Conservation (phyloP, 768 basidiomycete species). For the Termitomyces sp. region DNA sequence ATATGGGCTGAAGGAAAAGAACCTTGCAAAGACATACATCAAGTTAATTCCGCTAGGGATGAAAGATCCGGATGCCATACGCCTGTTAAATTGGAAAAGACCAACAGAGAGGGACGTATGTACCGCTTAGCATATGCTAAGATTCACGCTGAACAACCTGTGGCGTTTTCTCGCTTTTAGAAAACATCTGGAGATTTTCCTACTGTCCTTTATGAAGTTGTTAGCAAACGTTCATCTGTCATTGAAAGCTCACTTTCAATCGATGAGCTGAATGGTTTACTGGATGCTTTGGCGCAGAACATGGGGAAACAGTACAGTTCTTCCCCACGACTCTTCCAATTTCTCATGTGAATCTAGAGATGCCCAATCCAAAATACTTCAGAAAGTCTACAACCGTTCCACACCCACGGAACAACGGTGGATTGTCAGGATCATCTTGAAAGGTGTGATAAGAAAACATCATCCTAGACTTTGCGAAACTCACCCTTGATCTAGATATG, state of each 20-base stretch:
- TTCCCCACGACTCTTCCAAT: neutral
- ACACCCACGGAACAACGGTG: constrained; percentile 90
- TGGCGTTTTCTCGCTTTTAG: constrained; percentile 28
- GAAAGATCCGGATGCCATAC: constrained; percentile 75
- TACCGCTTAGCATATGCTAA: neutral
- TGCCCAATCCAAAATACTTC: constrained; percentile 67
- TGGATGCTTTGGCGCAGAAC: constrained; percentile 71
- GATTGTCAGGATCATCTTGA: constrained; percentile 94
- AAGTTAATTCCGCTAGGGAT: constrained; percentile 79
- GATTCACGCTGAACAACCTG: neutral
- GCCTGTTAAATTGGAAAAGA: constrained; percentile 87
- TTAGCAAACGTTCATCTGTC: constrained; percentile 78
- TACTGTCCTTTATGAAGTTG: constrained; percentile 79
- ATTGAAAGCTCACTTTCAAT: constrained; percentile 70
- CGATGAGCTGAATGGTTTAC: constrained; percentile 75
- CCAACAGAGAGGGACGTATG: constrained; percentile 62
- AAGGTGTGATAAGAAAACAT: constrained; percentile 47
- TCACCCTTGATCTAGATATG: constrained; percentile 54
- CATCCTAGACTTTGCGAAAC: neutral
- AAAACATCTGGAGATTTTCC: constrained; percentile 83
- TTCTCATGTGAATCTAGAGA: constrained; percentile 43
- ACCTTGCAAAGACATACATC: constrained; percentile 89
- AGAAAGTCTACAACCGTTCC: constrained; percentile 68
- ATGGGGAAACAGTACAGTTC: constrained; percentile 67
- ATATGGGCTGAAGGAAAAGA: constrained; percentile 94